A percentile compares a stretch with the other conserved stretches of the same genome.
phyloP scores from a whole-genome alignment of 805 yeast genomes.

The Schwanniomyces yamadae region DNA sequence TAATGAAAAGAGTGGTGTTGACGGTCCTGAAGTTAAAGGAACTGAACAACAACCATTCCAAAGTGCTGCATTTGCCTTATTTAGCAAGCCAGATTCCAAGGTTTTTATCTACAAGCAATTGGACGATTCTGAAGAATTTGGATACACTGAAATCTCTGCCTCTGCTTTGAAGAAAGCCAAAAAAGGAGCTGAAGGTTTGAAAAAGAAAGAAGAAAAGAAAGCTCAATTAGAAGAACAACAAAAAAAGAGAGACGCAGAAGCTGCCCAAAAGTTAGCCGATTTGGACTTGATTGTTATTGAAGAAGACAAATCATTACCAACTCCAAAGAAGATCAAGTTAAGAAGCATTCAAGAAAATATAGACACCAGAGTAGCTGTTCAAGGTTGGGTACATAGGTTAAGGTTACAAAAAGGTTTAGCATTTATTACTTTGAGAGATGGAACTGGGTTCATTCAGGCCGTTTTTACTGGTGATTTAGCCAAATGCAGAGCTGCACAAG shows the following conservation, averaged over 20 bases:
- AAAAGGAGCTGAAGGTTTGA: constrained; percentile 90
- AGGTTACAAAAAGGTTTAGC: constrained; percentile 90
- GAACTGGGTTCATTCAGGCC: constrained; percentile 86
- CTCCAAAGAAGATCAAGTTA: constrained; percentile 68
- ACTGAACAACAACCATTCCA: constrained; percentile 69
- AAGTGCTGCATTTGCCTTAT: constrained; percentile 81
- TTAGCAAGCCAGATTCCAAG: constrained; percentile 50
- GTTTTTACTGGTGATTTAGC: constrained; percentile 91
- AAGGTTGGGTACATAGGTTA: constrained; percentile 96
- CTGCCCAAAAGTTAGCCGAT: constrained; percentile 73
- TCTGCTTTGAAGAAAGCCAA: constrained; percentile 94
- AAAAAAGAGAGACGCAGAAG: constrained; percentile 55
- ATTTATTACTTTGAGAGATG: constrained; percentile 91
- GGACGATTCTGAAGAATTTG: constrained; percentile 52
- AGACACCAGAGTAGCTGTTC: constrained; percentile 70
- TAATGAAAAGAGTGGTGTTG: constrained; percentile 71
- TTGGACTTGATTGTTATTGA: constrained; percentile 66
- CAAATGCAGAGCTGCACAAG: constrained; percentile 78
- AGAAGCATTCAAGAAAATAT: constrained; percentile 50
- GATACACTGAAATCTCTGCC: constrained; percentile 75
- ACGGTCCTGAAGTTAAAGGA: constrained; percentile 59
- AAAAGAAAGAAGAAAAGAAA: constrained; percentile 73
- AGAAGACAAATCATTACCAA: constrained; percentile 73
- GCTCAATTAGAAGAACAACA: constrained; percentile 59
- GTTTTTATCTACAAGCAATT: constrained; percentile 59